phyloP scores from a whole-genome alignment of 164 flowering plant genomes.

The Platanus orientalis region DNA sequence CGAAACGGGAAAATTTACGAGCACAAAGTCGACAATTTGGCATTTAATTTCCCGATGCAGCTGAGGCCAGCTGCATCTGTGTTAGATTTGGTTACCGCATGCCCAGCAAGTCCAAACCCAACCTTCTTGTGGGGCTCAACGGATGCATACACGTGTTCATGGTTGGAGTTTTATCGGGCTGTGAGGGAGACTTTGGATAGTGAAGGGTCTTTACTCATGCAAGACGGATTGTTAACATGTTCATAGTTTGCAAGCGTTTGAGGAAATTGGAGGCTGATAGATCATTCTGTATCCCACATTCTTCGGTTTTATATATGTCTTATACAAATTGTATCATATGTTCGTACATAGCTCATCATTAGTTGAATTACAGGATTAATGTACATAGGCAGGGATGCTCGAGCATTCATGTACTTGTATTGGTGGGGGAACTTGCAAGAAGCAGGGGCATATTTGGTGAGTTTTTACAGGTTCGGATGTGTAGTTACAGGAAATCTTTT shows the following conservation, averaged over 20 bases:
- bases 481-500: no score
- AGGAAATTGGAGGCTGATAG: not conserved
- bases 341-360: conserved; percentile 15
- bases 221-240: conserved; percentile 53
- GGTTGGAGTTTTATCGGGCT: conserved; percentile 72
- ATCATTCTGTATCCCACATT: no score
- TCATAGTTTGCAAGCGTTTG: conserved; percentile 25
- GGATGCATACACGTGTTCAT: conserved; percentile 47
- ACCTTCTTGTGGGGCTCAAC: conserved; percentile 64
- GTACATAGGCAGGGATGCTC: no score
- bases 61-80: conserved; percentile 66
- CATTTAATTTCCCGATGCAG: conserved; percentile 64
- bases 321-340: conserved; percentile 20
- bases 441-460: no score
- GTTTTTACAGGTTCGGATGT: no score
- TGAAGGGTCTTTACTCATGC: conserved; percentile 33
- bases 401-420: no score
- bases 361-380: conserved; percentile 12
- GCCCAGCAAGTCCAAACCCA: conserved; percentile 81
- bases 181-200: conserved; percentile 61
- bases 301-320: conserved; percentile 6
- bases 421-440: no score
- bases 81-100: conserved; percentile 76
- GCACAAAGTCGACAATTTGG: conserved; percentile 84
- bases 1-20: conserved; percentile 81